Conservation (phyloP, 208 protist species). For the Trypanosomatidae sp. region DNA sequence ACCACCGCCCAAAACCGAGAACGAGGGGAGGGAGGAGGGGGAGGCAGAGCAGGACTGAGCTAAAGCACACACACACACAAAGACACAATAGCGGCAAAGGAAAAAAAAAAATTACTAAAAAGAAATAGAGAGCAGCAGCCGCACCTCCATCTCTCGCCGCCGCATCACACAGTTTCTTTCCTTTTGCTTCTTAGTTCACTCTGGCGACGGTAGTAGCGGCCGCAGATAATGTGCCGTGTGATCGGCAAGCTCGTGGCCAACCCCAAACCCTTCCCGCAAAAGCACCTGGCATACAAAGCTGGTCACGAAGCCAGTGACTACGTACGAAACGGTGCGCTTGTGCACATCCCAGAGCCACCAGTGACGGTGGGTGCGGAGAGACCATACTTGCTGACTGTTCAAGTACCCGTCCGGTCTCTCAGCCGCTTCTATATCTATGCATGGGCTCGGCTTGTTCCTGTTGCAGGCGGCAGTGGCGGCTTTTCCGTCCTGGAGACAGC, state of each 20-base stretch:
- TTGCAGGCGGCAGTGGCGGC: not conserved
- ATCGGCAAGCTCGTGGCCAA: not conserved
- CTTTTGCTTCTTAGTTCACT: not conserved
- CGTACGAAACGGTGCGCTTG: constrained; percentile 47
- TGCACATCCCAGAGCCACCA: constrained; percentile 82
- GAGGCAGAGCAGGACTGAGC: not conserved
- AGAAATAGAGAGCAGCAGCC: not conserved
- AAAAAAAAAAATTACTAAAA: too few species aligned
- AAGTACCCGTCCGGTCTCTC: constrained; percentile 44
- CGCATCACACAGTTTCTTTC: not conserved
- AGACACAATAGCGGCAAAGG: not conserved
- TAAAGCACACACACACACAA: not conserved
- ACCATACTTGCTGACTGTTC: constrained; percentile 46
- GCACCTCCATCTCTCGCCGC: not conserved
- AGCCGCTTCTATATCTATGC: constrained; percentile 10
- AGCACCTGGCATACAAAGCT: constrained; percentile 44
- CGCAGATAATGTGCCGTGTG: not conserved
- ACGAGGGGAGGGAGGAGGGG: not conserved
- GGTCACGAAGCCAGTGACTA: constrained; percentile 41
- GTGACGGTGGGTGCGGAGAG: constrained; percentile 57
- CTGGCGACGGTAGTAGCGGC: not conserved
- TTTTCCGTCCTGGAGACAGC: not conserved
- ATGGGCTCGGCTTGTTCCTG: not conserved
- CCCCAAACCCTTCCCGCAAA: constrained; percentile 35
- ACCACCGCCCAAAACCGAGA: not conserved